Base-by-base conservation (phyloP, 2,329 filamentous ascomycete genomes). In the Akanthomyces dipterigenus region DNA sequence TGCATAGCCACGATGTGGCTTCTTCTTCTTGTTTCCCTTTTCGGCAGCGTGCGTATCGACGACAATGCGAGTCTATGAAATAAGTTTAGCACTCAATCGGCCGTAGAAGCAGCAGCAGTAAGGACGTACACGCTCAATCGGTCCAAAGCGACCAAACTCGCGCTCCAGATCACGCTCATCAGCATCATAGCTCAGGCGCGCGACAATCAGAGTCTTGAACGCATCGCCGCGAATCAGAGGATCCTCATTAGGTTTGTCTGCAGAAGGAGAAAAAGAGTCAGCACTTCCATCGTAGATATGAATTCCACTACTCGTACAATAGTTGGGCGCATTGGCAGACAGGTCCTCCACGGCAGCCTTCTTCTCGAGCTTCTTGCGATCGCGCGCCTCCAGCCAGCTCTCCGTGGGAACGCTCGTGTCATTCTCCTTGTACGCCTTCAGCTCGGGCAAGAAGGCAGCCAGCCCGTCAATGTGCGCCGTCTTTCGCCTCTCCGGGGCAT, bases 191-290 rank as follows among this genome's bases (percentile, higher is more conserved):
- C 89, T 92, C 54, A 99, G 82, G 60, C 95, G 88, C 58, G 91
- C 89, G 60, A 98, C 90, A 70, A 99, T 96, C 55, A 99, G 81
- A 16, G 95, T 99, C 77, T 91, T 96, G 81, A 95, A 97, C 1
- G 93, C 89, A 77, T 98, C 93, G 61, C 95, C 93, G 65, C 92
- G 86, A 66, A 96, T 88, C 69, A 97, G 95, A 14, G 89, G 84
- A 70, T 99, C 95, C 42, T 95, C 87, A 26, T 80, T 78, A 7
- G 95, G 93, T 65, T 93, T 90, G 75, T 90, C 93, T 93, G 66
- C 42, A 65, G 31, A 51, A 9, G 54, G 22, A 12, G 55, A 20
- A 14, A 51, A n/a, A 12, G 9, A 53, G 61, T 70, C 62, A 68
- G 66, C 55, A 64, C 38, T 22, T 34, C 22, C 62, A 68, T 59